Evolutionary conservation across 192 early-diverging fungal genomes (phyloP).

Genomic region (Pilobolus umbonatus): DNA sequence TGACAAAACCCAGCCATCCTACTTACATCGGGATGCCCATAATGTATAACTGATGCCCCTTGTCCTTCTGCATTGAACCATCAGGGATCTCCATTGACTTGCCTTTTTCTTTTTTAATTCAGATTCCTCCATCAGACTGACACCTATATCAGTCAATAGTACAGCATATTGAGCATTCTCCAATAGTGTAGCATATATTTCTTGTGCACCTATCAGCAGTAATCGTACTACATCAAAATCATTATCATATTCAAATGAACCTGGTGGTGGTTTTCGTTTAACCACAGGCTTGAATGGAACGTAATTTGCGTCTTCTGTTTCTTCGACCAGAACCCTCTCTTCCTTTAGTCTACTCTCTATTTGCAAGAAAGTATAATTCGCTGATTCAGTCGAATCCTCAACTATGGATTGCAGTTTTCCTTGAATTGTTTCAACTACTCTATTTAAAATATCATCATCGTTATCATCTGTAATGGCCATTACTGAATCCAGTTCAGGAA

Average conservation of each 20-base stretch:
- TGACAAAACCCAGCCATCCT: too few species aligned
- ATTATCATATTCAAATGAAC: constrained; percentile 1
- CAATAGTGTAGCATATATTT: neutral
- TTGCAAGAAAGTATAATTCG: neutral
- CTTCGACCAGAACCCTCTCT: neutral
- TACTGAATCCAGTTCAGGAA: neutral
- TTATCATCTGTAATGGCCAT: neutral
- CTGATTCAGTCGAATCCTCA: neutral
- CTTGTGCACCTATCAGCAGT: neutral
- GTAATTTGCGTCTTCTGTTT: neutral
- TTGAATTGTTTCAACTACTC: neutral
- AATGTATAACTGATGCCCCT: constrained; percentile 2
- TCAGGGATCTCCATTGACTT: neutral
- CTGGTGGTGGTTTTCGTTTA: neutral
- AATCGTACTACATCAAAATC: constrained; percentile 11
- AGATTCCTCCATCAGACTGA: neutral
- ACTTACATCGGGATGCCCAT: constrained; percentile 10
- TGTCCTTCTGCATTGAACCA: constrained; percentile 3
- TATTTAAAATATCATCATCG: neutral
- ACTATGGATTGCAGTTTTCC: neutral
- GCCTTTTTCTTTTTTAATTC: constrained; percentile 9
- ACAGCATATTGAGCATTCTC: neutral
- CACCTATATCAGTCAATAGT: neutral
- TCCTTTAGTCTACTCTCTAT: neutral
- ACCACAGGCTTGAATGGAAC: neutral